Conservation (phyloP, 148 eudicot genomes). For the Euryodendron excelsum region DNA sequence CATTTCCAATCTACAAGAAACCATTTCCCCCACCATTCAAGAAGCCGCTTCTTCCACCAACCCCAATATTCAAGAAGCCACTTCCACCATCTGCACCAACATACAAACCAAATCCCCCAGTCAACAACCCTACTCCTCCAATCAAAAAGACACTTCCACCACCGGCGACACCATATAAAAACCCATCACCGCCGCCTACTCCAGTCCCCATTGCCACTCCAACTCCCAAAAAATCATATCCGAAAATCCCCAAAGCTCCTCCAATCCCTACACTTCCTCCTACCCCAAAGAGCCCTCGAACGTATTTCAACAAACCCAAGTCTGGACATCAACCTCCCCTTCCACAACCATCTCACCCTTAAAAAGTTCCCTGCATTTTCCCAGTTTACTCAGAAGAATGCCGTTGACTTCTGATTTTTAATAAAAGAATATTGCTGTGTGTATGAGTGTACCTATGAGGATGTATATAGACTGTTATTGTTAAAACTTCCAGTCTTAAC, state of each 20-base stretch:
- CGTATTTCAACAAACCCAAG: conserved; percentile 7
- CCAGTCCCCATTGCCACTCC: neutral
- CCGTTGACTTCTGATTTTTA: too few relatives aligned
- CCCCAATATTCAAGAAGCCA: conserved; percentile 25
- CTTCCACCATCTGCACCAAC: conserved; percentile 17
- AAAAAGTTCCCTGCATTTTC: neutral
- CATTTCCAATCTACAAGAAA: neutral
- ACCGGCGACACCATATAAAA: too few relatives aligned
- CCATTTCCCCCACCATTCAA: neutral
- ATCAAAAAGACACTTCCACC: neutral
- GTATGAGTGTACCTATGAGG: too few relatives aligned
- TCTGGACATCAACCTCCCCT: neutral
- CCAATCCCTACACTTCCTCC: conserved; percentile 8
- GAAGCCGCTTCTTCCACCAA: neutral
- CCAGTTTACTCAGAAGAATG: neutral
- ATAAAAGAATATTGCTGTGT: too few relatives aligned
- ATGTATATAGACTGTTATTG: too few relatives aligned
- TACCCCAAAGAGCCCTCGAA: neutral
- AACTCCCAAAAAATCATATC: neutral
- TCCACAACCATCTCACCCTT: neutral
- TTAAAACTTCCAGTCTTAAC: too few relatives aligned
- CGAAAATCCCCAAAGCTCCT: conserved; percentile 12
- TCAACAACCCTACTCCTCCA: neutral
- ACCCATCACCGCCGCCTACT: too few relatives aligned
- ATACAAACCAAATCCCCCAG: neutral